Base-by-base conservation (phyloP, 1,284 basidiomycete genomes). In the Trichosporon asahii region DNA sequence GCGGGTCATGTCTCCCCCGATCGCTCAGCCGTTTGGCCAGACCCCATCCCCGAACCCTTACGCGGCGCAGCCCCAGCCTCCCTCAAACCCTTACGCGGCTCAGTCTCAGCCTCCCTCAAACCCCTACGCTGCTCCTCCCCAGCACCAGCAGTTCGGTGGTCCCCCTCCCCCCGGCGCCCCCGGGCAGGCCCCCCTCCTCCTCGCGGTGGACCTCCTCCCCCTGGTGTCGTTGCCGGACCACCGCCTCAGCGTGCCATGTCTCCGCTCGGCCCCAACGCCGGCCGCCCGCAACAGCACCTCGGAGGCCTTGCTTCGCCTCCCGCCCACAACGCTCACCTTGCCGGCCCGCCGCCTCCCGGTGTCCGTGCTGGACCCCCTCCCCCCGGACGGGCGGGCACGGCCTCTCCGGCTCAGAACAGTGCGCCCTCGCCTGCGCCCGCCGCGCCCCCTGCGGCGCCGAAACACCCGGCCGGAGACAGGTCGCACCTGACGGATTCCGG, bases 391-490 rank as follows among this genome's bases (percentile, higher is more conserved):
- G 68, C 66, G 8, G 60, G 73, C 2, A 71, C 77, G 18, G 70
- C 70, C n/a, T 64, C 63, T 9, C n/a, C 67, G 21, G 55, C 60
- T 27, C 44, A 66, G 31, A 29, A 27, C n/a, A 72, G 35, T 12
- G 35, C 76, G 44, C 73, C 78, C 2, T 74, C 76, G 18, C 77
- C 78, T 1, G 66, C 75, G 46, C 60, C 72, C 21, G 31, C 79
- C 4, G 71, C 79, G 35, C 76, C 78, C 21, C 74, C 81, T 15
- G 77, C 79, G 23, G 75, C 81, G 9, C 75, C 81, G 8, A 82
- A 83, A 60, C 95, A 95, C 84, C 93, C 95, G 35, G 87, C 90
- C 55, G 95, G 95, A 69, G 95, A 98, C 82, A 88, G 95, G 40
- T 89, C 88, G 33, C 96, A 98, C 83, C 96, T 98, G 70, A 90